Base-by-base conservation (phyloP, 1,284 basidiomycete species). In the Ganoderma leucocontextum region DNA sequence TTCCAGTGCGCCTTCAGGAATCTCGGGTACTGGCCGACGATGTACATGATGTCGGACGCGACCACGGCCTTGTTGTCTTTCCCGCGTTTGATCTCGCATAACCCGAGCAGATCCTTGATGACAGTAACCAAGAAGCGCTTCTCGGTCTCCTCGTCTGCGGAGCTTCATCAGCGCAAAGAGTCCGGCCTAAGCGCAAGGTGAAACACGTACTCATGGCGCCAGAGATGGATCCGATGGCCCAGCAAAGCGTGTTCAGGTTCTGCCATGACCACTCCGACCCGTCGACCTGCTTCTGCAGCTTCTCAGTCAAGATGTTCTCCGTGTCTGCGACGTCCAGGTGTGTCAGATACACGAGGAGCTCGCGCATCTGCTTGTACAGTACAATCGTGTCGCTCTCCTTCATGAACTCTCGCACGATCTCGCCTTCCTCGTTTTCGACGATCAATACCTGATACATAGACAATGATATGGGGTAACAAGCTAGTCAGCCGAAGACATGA, bases 1-100 rank as follows among this genome's bases (percentile, higher is more conserved):
- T 99, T 99, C 98, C 98, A 99, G 80, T 99, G 98, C 29, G 98
- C 98, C 81, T 99, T 99, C 78, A 99, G 90, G 91, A 99, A 99
- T 41, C 98, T 91, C 62, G 98, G 98, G 79, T 99, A 99, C 82
- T 99, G 98, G 63, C 98, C 98, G 75, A 99, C 98, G 77, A 99
- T 99, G 82, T 99, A 99, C 98, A 99, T 99, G 84, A 99, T 99
- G 80, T 99, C 96, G 52, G 97, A 99, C 2, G 98, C 98, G 70
- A 99, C 98, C 70, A 99, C 97, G 1, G 98, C 98, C 81, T 99
- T 99, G 89, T 99, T 99, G 84, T 99, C 98, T 82, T 99, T 99
- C 62, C 98, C 98, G 64, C 97, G 93, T 84, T 99, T 99, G 84
- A 98, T 97, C 84, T 99, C 98, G 78, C 95, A 97, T 38, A 99